Percentiles rank a stretch among this genome's conserved stretches.
phyloP scores from a whole-genome alignment of 768 basidiomycete species.

The Panus rudis region DNA sequence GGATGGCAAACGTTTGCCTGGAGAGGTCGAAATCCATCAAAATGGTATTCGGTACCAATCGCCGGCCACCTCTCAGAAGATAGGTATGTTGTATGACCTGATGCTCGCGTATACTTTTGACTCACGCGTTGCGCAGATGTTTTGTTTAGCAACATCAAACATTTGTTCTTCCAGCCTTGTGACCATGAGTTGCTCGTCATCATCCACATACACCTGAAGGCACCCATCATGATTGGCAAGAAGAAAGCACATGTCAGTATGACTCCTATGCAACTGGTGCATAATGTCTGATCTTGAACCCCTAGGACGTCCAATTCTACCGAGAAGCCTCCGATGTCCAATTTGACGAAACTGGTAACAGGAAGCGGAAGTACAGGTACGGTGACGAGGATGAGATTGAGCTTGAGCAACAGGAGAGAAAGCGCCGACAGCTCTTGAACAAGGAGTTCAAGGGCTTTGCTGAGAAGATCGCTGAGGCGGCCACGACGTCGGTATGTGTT shows the following conservation, averaged over 20 bases:
- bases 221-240: slow-evolving; percentile 98
- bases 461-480: slow-evolving; percentile 85
- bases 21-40: slow-evolving; percentile 97
- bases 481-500: slow-evolving; percentile 58
- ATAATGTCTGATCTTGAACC: slow-evolving; percentile 6
- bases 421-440: slow-evolving; percentile 82
- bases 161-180: slow-evolving; percentile 98
- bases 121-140: slow-evolving; percentile 49
- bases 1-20: slow-evolving; percentile 91
- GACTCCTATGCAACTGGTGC: neutral
- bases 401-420: slow-evolving; percentile 95
- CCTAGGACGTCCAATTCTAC: slow-evolving; percentile 94
- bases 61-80: slow-evolving; percentile 79
- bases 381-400: slow-evolving; percentile 99
- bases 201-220: slow-evolving; percentile 86
- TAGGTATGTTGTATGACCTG: slow-evolving; percentile 48
- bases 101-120: neutral
- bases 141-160: slow-evolving; percentile 94
- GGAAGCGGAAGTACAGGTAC: slow-evolving; percentile 93
- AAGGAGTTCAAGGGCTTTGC: slow-evolving; percentile 93
- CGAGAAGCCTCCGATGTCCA: slow-evolving; percentile 96
- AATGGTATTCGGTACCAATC: slow-evolving; percentile 94
- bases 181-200: slow-evolving; percentile 94
- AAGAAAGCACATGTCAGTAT: slow-evolving; percentile 85
- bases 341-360: slow-evolving; percentile 98